phyloP scores from a whole-genome alignment of 1,139 yeast genomes.

The Saccharomycopsis hybrid region DNA sequence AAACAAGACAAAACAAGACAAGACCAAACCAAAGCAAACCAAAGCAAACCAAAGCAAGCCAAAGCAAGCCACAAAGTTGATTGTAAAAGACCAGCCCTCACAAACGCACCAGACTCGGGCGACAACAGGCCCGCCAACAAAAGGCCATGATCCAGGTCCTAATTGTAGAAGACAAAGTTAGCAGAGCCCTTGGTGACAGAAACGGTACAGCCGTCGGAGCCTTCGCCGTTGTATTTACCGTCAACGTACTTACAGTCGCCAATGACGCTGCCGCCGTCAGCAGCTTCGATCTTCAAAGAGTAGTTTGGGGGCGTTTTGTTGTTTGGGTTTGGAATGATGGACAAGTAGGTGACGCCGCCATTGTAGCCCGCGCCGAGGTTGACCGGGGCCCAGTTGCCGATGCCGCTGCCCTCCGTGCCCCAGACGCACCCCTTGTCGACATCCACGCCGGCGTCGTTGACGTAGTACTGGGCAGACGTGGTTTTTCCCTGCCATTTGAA shows the following conservation, averaged over 20 bases:
- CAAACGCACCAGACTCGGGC: too few relatives aligned
- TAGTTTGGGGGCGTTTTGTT: constrained; percentile 55
- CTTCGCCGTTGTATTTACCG: constrained; percentile 57
- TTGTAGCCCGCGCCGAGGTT: constrained; percentile 70
- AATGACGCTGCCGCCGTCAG: constrained; percentile 40
- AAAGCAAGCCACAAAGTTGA: too few relatives aligned
- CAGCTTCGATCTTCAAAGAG: constrained; percentile 64
- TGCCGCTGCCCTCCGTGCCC: constrained; percentile 57
- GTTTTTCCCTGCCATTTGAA: constrained; percentile 57
- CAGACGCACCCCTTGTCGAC: constrained; percentile 70
- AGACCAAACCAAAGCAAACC: too few relatives aligned
- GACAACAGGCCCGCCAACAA: too few relatives aligned
- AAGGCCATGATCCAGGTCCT: too few relatives aligned
- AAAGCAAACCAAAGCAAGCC: too few relatives aligned
- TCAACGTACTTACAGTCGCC: constrained; percentile 62
- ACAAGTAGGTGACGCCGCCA: constrained; percentile 58
- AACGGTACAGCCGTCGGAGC: constrained; percentile 73
- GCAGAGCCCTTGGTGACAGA: constrained; percentile 64
- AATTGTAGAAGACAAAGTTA: constrained; percentile 62
- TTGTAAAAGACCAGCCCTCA: too few relatives aligned
- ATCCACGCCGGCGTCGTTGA: constrained; percentile 73
- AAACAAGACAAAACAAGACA: too few relatives aligned
- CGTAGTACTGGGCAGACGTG: constrained; percentile 76
- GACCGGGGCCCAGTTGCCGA: constrained; percentile 84
- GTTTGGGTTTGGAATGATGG: constrained; percentile 80